Evolutionary conservation across 2,329 filamentous ascomycete species (phyloP), one percentile per base, ranked within the genome.

Genomic region (Fusarium hainanense): DNA sequence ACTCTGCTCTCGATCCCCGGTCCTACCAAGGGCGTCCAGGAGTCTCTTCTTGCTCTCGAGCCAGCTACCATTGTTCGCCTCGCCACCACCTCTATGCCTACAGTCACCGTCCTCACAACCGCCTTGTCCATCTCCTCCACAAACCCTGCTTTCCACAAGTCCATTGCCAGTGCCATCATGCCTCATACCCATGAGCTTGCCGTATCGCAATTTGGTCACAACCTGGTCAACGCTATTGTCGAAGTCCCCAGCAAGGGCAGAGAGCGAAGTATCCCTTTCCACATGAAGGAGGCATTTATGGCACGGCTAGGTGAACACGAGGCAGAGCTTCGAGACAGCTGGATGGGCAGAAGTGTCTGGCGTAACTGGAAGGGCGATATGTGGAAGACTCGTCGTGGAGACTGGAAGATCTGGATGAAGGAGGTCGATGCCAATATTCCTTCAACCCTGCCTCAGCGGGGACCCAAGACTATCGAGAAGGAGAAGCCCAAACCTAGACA

Each of bases 1-100:
- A 83, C 92, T 6, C 91, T 99, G 83, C 88, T 98, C 52, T 82
- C 87, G 10, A 90, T 93, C 27, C 88, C 92, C 0, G 93, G 93
- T 1, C 83, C 94, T 3, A 86, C 88, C 59, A 88, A 88, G 52
- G 85, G 94, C 13, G 87, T 97, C 32, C 93, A 96, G 76, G 87
- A 90, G 18, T 88, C 91, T n/a, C 80, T 96, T 25, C 81, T 90
- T 21, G 83, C 87, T 6, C 85, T 92, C 70, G 82, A 84, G 13
- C 77, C 81, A 47, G 87, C 84, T 55, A 86, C 82, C 23, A 84
- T 90, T 57, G 77, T 93, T 32, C 82, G 85, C 41, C 87, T 98
- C 56, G 90, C 93, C 27, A 90, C 81, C 3, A 78, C 81, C 0
- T 86, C 85, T 4, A 78, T 81, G 46, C 80, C 85, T 5, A 85